Conservation (phyloP, 2,329 filamentous ascomycete genomes). For the Trichoderma breve region DNA sequence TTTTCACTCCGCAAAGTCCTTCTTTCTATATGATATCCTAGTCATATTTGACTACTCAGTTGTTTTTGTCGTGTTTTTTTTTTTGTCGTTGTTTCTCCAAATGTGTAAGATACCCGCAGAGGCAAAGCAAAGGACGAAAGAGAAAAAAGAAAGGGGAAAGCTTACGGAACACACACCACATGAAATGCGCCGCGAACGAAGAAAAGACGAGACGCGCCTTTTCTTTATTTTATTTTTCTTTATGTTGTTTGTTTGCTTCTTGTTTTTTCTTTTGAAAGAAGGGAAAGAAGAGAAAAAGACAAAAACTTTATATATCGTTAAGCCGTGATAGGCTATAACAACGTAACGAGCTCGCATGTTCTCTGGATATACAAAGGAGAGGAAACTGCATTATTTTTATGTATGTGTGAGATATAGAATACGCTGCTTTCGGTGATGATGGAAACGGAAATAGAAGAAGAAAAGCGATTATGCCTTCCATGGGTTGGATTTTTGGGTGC, state of each 20-base stretch:
- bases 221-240: not conserved
- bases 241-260: not conserved
- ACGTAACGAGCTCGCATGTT: not conserved
- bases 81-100: conserved; percentile 11
- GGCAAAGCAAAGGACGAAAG: conserved; percentile 16
- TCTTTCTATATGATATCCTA: conserved; percentile 17
- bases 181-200: not conserved
- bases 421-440: conserved; percentile 16
- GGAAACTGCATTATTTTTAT: conserved; percentile 4
- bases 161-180: not conserved
- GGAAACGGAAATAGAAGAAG: conserved; percentile 14
- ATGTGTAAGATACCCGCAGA: conserved; percentile 22
- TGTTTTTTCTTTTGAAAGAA: not conserved
- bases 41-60: conserved; percentile 7
- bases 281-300: not conserved
- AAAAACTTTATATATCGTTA: not conserved
- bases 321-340: not conserved
- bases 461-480: conserved; percentile 16
- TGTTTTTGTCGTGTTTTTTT: conserved; percentile 13
- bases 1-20: not conserved
- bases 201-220: not conserved
- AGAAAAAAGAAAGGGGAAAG: not conserved
- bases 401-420: conserved; percentile 17
- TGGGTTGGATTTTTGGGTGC: not conserved
- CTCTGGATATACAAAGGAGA: conserved; percentile 11